Base-by-base conservation (phyloP, 495 filamentous ascomycete species). In the Pyronema omphalodes region DNA sequence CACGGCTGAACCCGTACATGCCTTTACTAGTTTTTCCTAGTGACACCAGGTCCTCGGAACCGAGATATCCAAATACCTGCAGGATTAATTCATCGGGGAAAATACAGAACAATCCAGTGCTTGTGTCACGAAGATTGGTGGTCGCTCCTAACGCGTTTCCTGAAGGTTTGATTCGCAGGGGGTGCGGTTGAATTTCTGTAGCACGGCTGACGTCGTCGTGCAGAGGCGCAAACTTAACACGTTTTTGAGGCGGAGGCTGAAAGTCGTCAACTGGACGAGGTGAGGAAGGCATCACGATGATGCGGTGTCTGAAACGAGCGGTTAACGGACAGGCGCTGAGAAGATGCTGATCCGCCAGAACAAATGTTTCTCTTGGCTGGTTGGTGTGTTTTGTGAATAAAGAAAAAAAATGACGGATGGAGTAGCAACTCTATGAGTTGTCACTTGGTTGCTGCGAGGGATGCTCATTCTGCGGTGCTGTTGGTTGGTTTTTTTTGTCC, bases 21-120 rank as follows among this genome's bases (percentile, higher is more conserved):
- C 85, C 84, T 66, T 82, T 87, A 70, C 91, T 95, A 4, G 89
- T 84, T 47, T 75, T 74, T n/a, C 87, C 86, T 19, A 95, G 65
- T 4, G 71, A 65, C 52, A 80, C 65, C 48, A 98, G 68, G 44
- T 74, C 71, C 29, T 59, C 54, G 43, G 74, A 71, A 61, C 93
- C 81, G 15, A 96, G 71, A 58, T 67, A 77, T 65, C 94, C 89
- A 53, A 96, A 67, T 17, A 94, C 57, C 43, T 81, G 73, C 52
- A 82, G 67, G 37, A 95, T 74, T 60, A 94, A 61, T 66, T 96
- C 89, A 60, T 98, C 91, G 6, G 88, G 82, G 44, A 93, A 68
- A 11, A 61, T 60, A 39, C 72, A 69, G 57, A 94, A 80, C 3
- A 61, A 56, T 8, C 88, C 89, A 46, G 78, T 71, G 37, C 67